A percentile compares a stretch with the other conserved stretches of the same genome.
Conservation (phyloP, 1,139 yeast species). For the Pneumocystis carinii region DNA sequence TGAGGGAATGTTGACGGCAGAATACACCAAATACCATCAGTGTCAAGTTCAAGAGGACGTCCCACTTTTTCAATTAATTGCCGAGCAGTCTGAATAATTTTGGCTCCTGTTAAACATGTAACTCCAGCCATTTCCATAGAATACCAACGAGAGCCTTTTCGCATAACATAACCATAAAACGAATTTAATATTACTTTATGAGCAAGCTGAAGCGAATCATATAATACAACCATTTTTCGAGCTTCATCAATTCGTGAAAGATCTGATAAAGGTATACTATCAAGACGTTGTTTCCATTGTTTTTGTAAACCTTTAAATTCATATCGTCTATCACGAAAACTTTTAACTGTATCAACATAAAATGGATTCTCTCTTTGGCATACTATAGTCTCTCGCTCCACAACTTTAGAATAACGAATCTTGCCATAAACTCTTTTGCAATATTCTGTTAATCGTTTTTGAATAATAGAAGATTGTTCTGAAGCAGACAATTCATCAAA, state of each 20-base stretch:
- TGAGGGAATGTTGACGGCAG: slow-evolving; percentile 89
- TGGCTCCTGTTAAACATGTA: slow-evolving; percentile 94
- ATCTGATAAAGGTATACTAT: slow-evolving; percentile 40
- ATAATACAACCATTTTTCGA: slow-evolving; percentile 78
- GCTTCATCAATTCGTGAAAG: slow-evolving; percentile 59
- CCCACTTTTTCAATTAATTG: slow-evolving; percentile 87
- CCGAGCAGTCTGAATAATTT: slow-evolving; percentile 94
- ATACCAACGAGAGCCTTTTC: slow-evolving; percentile 98
- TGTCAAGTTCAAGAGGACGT: slow-evolving; percentile 87
- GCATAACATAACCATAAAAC: slow-evolving; percentile 95
- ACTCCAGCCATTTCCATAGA: slow-evolving; percentile 99
- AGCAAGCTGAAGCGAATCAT: slow-evolving; percentile 90
- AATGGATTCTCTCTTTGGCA: slow-evolving; percentile 98
- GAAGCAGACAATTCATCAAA: slow-evolving; percentile 63
- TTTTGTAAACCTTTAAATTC: slow-evolving; percentile 90
- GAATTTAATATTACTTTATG: slow-evolving; percentile 95
- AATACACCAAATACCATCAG: slow-evolving; percentile 99
- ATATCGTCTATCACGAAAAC: slow-evolving; percentile 89
- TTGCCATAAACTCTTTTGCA: slow-evolving; percentile 74
- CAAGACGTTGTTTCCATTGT: slow-evolving; percentile 77
- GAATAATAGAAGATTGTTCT: slow-evolving; percentile 65
- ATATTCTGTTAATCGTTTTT: slow-evolving; percentile 70
- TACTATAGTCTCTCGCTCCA: slow-evolving; percentile 82
- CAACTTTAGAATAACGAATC: slow-evolving; percentile 65
- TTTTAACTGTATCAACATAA: slow-evolving; percentile 85